Percentiles rank a stretch among this genome's conserved stretches.
phyloP scores from a whole-genome alignment of 2,329 filamentous ascomycete genomes.

The Acrodontium crateriforme region DNA sequence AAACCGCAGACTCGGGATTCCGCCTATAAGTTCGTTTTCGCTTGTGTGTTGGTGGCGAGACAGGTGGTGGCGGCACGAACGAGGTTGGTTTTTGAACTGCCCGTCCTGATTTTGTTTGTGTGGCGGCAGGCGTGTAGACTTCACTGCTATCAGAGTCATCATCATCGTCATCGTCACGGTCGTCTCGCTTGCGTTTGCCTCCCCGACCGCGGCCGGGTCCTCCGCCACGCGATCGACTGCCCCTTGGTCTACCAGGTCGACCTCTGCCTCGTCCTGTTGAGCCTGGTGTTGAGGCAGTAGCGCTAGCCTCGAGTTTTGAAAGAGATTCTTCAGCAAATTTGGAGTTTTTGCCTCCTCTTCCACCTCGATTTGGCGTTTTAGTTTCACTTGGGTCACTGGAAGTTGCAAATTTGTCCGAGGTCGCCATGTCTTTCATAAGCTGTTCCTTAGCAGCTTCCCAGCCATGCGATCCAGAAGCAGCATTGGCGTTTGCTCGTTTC shows the following conservation, averaged over 20 bases:
- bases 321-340: background rate
- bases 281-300: conserved; percentile 2
- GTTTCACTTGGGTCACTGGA: conserved; percentile 19
- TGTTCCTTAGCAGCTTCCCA: conserved; percentile 34
- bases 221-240: conserved; percentile 15
- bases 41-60: conserved; percentile 32
- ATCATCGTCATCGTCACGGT: conserved; percentile 23
- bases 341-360: background rate
- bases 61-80: conserved; percentile 44
- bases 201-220: conserved; percentile 25
- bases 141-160: conserved; percentile 23
- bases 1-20: conserved; percentile 46
- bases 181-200: conserved; percentile 22
- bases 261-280: conserved; percentile 6
- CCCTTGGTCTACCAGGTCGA: background rate
- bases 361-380: background rate
- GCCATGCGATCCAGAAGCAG: too few species aligned
- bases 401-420: conserved; percentile 29
- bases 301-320: conserved; percentile 3
- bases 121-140: conserved; percentile 42
- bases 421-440: conserved; percentile 32
- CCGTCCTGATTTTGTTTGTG: conserved; percentile 62
- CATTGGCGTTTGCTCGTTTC: too few species aligned
- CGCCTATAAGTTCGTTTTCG: conserved; percentile 44
- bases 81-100: conserved; percentile 53